Evolutionary conservation across 2,329 filamentous ascomycete species (phyloP), one percentile per base, ranked within the genome.

Genomic region (Diaporthe nobilis): DNA sequence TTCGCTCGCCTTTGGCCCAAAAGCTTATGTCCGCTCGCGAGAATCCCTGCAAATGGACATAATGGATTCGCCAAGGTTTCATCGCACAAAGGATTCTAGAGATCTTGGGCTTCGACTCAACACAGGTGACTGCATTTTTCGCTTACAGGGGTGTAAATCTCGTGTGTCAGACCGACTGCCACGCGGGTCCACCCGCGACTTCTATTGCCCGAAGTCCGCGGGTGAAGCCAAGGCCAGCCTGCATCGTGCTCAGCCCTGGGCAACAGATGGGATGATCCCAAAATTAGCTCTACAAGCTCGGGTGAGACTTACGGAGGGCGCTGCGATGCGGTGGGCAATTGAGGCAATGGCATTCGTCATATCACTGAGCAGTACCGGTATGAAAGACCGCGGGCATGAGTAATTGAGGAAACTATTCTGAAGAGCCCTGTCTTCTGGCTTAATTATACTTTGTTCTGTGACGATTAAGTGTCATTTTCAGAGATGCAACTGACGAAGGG

Each of bases 191-290:
- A 60, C 22, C 57, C 57, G 57, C 57, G 57, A 60, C 31, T 39
- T 60, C 57, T 60, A 39, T 39, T 60, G 57, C 57, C 57, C 57
- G 57, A 60, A 60, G 57, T 60, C 57, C 57, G 57, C 20, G 34
- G 20, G 8, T 60, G 34, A 39, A n/a, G 31, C 57, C 57, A 60
- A 60, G 34, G 17, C 31, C 57, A 25, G 9, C 57, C 20, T 60
- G 34, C 57, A 60, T 60, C 57, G 7, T 39, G 57, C 34, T 39
- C 57, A 39, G 57, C 57, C 20, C 31, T 3, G 4, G 22, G 3
- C 34, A n/a, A n/a, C 31, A 58, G 13, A 22, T 22, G 55, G 9
- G 9, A 9, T 9, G 31, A 58, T 28, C 31, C 8, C 3, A 22
- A 12, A 13, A 58, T 1, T 1, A 58, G 7, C 9, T 58, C 13